phyloP scores from a whole-genome alignment of 495 filamentous ascomycete genomes.

The Neurospora sp. region DNA sequence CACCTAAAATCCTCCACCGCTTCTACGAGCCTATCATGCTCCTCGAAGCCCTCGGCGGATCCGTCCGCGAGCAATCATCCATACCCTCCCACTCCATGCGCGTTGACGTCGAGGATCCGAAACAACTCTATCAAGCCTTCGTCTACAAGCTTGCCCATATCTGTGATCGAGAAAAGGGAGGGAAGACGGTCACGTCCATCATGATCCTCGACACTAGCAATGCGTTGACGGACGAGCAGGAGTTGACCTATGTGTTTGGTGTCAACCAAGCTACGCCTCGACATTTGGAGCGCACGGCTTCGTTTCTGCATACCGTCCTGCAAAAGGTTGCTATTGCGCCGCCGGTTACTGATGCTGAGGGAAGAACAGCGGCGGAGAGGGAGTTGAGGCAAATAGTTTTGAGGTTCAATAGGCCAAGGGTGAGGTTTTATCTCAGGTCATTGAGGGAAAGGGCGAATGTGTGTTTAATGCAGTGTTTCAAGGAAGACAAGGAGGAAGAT shows the following conservation, averaged over 20 bases:
- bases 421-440: background rate
- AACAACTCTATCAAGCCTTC: slow-evolving; percentile 13
- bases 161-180: slow-evolving; percentile 10
- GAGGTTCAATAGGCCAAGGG: background rate
- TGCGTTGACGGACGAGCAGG: background rate
- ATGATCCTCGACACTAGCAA: slow-evolving; percentile 3
- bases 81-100: background rate
- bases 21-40: background rate
- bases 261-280: slow-evolving; percentile 7
- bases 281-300: background rate
- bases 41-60: background rate
- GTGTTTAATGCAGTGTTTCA: background rate
- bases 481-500: background rate
- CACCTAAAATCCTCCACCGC: background rate
- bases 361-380: background rate
- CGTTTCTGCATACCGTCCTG: background rate
- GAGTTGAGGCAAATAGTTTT: background rate
- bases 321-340: background rate
- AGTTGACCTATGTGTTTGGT: slow-evolving; percentile 14
- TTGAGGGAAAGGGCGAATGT: background rate
- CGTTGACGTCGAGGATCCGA: background rate
- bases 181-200: slow-evolving; percentile 15
- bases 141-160: slow-evolving; percentile 23
- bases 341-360: background rate
- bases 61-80: background rate